Base-by-base conservation (phyloP, 2,329 filamentous ascomycete genomes). In the Grosmannia clavigera region DNA sequence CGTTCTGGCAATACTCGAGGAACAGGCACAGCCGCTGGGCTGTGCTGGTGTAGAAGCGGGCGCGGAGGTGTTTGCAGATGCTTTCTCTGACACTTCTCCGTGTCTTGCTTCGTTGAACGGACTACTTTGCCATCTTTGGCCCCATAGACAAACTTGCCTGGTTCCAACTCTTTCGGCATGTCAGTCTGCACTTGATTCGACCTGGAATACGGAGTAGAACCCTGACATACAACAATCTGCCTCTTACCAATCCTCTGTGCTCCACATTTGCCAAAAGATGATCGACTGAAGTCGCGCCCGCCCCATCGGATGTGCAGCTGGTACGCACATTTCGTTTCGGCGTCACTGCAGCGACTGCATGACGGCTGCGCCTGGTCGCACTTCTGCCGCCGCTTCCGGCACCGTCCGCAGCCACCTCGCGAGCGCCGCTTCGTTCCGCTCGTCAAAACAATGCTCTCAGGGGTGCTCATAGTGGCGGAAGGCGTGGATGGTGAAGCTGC, bases 401-500 rank as follows among this genome's bases (percentile, higher is more conserved):
- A 58, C 14, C 57, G 57, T 35, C 54, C 57, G 11, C 57, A 58
- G 33, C 57, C 57, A 11, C 57, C 57, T 14, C 57, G 57, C 22
- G 57, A 58, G 22, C 57, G 57, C 11, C 40, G 48, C 50, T 40
- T 40, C 14, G 48, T 33, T 3, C 25, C 16, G 29, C 27, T 33
- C 14, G 11, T n/a, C 51, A 22, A 33, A 6, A 27, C 14, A 53
- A 12, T n/a, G 29, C 51, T 31, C 4, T 46, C 19, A 19, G 43
- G 43, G 43, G 43, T 46, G 19, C 43, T 46, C 43, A 46, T 46
- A 19, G 4, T 19, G 16, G 7, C 19, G 19, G 19, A 46, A 35
- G 7, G 6, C 9, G 9, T 35, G 33, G 19, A n/a, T 22, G 43
- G 4, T 7, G 43, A 46, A 7, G 19, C 14, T 7, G 35, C 6